Evolutionary conservation across 495 filamentous ascomycete genomes (phyloP).

Genomic region (Neurospora sublineolata): DNA sequence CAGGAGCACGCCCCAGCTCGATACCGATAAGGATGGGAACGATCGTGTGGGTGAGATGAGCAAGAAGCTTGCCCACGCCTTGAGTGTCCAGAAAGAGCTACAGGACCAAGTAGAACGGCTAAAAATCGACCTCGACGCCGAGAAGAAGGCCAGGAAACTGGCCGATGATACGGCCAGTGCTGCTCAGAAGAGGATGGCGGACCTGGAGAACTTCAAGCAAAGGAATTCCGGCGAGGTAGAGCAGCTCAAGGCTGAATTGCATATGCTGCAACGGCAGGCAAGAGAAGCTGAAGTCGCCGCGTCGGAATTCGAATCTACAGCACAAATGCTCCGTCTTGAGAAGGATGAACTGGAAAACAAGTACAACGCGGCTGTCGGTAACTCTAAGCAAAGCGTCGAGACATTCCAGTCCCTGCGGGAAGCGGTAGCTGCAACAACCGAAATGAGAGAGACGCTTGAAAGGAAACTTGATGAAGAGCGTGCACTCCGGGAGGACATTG

Average conservation of each 20-base stretch:
- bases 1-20: conserved; percentile 58
- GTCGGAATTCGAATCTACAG: conserved; percentile 60
- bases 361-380: conserved; percentile 53
- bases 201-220: conserved; percentile 72
- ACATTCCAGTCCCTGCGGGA: conserved; percentile 65
- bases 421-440: conserved; percentile 66
- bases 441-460: conserved; percentile 64
- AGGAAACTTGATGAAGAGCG: conserved; percentile 78
- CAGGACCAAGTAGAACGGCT: conserved; percentile 56
- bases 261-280: conserved; percentile 58
- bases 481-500: conserved; percentile 59
- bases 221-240: conserved; percentile 73
- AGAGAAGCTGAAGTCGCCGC: conserved; percentile 67
- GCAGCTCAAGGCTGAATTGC: conserved; percentile 70
- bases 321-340: conserved; percentile 66
- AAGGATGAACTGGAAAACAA: conserved; percentile 68
- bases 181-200: conserved; percentile 68
- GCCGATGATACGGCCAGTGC: conserved; percentile 82
- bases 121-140: conserved; percentile 60
- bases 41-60: conserved; percentile 70
- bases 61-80: conserved; percentile 66
- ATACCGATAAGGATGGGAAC: conserved; percentile 47
- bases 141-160: conserved; percentile 65
- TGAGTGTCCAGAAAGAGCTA: conserved; percentile 67
- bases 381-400: conserved; percentile 57